Conservation (phyloP, 2,329 filamentous ascomycete genomes). For the Ceratocystis cacaofunesta region DNA sequence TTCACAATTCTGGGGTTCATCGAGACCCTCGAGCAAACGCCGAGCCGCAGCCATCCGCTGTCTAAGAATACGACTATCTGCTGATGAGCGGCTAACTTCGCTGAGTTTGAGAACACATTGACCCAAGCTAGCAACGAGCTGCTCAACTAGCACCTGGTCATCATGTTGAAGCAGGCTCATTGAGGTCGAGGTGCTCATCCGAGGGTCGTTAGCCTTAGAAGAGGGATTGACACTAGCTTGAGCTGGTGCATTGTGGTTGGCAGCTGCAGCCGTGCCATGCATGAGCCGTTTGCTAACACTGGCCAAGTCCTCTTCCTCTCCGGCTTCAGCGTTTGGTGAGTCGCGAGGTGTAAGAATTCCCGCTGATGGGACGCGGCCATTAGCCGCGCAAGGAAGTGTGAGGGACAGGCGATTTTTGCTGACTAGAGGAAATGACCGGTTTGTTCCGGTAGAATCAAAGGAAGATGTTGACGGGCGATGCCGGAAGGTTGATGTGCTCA, state of each 20-base stretch:
- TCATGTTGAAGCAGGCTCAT: slow-evolving; percentile 37
- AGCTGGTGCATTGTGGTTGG: neutral
- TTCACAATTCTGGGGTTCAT: slow-evolving; percentile 25
- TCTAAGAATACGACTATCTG: slow-evolving; percentile 50
- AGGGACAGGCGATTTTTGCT: slow-evolving; percentile 29
- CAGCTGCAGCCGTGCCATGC: slow-evolving; percentile 1
- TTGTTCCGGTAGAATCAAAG: slow-evolving; percentile 43
- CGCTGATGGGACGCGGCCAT: slow-evolving; percentile 19
- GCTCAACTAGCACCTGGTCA: slow-evolving; percentile 45
- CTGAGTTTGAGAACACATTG: slow-evolving; percentile 44
- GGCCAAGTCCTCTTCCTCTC: slow-evolving; percentile 31
- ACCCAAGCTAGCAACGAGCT: slow-evolving; percentile 43
- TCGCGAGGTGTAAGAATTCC: slow-evolving; percentile 34
- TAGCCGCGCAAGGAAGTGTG: slow-evolving; percentile 2
- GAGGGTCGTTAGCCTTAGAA: slow-evolving; percentile 26
- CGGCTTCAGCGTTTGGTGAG: slow-evolving; percentile 36
- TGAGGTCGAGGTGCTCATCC: slow-evolving; percentile 22
- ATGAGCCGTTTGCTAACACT: slow-evolving; percentile 10
- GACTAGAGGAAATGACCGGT: slow-evolving; percentile 47
- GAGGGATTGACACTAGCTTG: slow-evolving; percentile 27
- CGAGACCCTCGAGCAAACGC: slow-evolving; percentile 55
- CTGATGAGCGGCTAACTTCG: slow-evolving; percentile 37
- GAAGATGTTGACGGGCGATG: slow-evolving; percentile 44
- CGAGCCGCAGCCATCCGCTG: slow-evolving; percentile 61
- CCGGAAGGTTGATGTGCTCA: slow-evolving; percentile 25